phyloP scores from a whole-genome alignment of 495 filamentous ascomycete species.

The Xanthoparmelia taractica region DNA sequence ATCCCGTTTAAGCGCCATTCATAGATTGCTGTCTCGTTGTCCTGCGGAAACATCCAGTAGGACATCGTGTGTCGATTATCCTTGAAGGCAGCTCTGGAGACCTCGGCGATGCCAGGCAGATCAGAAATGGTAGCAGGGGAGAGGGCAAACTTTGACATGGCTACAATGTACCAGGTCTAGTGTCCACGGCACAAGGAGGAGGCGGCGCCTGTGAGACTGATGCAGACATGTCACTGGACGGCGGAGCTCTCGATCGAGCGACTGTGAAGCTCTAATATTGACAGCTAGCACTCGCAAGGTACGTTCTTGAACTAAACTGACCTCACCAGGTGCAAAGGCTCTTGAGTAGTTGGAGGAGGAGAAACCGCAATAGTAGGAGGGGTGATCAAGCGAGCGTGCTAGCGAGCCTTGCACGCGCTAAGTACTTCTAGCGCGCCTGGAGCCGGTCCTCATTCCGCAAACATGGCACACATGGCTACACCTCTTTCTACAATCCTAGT shows the following conservation, averaged over 20 bases:
- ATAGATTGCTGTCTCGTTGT: slow-evolving; percentile 8
- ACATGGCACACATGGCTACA: no score
- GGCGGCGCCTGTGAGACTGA: not conserved
- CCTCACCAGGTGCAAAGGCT: not conserved
- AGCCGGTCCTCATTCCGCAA: no score
- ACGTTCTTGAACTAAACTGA: not conserved
- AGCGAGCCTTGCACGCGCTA: not conserved
- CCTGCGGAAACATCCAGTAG: slow-evolving; percentile 13
- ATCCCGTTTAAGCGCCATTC: slow-evolving; percentile 8
- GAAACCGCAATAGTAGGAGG: not conserved
- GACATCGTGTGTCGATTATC: slow-evolving; percentile 6
- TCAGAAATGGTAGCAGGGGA: slow-evolving; percentile 1
- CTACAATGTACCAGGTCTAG: not conserved
- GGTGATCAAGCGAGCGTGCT: no score
- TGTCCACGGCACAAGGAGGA: not conserved
- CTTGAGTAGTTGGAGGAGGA: not conserved
- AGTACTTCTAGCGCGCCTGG: no score
- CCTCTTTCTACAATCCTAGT: no score
- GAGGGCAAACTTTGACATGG: slow-evolving; percentile 1
- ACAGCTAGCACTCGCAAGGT: not conserved
- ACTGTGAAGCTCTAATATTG: not conserved
- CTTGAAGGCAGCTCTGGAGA: slow-evolving; percentile 5
- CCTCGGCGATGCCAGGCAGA: slow-evolving; percentile 6
- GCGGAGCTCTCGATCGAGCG: not conserved
- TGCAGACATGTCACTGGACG: not conserved